These are phyloP conservation scores for Colletotrichum sp. DNA, from an alignment of 2,329 filamentous ascomycete genomes.

Conservation along the genomic window DNA sequence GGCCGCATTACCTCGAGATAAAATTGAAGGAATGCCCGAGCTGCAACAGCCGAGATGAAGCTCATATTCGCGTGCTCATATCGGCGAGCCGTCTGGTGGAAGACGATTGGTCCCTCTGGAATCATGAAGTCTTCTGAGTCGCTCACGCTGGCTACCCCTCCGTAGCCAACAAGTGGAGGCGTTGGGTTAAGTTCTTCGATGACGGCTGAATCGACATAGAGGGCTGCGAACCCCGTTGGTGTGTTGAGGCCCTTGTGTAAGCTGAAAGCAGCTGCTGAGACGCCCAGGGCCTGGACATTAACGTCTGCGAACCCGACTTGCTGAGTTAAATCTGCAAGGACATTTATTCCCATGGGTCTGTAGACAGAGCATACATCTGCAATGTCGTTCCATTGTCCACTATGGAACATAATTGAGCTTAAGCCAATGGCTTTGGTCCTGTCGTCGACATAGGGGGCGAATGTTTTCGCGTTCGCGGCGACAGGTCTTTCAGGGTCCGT, in stretches of 20 bases:
- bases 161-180: slow-evolving; percentile 32
- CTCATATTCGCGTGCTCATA: slow-evolving; percentile 36
- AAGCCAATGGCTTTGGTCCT: slow-evolving; percentile 34
- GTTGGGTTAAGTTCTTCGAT: slow-evolving; percentile 25
- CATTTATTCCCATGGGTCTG: slow-evolving; percentile 31
- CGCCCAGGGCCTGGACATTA: slow-evolving; percentile 27
- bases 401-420: slow-evolving; percentile 37
- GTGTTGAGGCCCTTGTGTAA: slow-evolving; percentile 37
- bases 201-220: slow-evolving; percentile 31
- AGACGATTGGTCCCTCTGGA: slow-evolving; percentile 18
- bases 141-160: slow-evolving; percentile 24
- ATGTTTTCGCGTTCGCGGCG: slow-evolving; percentile 25
- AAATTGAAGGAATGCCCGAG: slow-evolving; percentile 28
- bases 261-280: slow-evolving; percentile 35
- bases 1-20: slow-evolving; percentile 30
- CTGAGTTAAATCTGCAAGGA: slow-evolving; percentile 35
- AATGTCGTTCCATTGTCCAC: slow-evolving; percentile 35
- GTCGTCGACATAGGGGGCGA: slow-evolving; percentile 32
- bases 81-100: slow-evolving; percentile 28
- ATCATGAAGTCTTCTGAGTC: slow-evolving; percentile 25
- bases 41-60: slow-evolving; percentile 26
- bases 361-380: slow-evolving; percentile 29
- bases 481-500: slow-evolving; percentile 14
- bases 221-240: slow-evolving; percentile 31
- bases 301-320: slow-evolving; percentile 35